A percentile compares a stretch with the other conserved stretches of the same genome.
Evolutionary conservation across 805 yeast species (phyloP).

Genomic region (Cyberlindnera lachancei): DNA sequence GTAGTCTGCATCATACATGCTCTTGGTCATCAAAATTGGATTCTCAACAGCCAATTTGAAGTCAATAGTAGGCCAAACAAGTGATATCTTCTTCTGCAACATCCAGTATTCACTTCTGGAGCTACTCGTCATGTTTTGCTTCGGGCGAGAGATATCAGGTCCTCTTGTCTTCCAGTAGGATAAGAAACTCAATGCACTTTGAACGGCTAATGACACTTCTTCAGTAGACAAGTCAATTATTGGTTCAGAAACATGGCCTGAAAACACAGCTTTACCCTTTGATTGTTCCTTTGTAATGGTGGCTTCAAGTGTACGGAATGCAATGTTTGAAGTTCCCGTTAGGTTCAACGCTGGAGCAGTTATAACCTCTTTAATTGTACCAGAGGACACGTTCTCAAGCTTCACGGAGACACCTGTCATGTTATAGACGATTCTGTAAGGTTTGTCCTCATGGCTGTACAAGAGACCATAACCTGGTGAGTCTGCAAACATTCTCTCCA

Average conservation of each 20-base stretch:
- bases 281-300: slow-evolving; percentile 15
- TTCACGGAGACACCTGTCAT: slow-evolving; percentile 30
- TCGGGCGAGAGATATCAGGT: neutral
- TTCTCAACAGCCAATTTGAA: slow-evolving; percentile 33
- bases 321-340: slow-evolving; percentile 32
- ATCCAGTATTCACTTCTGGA: slow-evolving; percentile 4
- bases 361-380: slow-evolving; percentile 14
- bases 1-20: slow-evolving; percentile 23
- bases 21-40: slow-evolving; percentile 28
- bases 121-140: neutral
- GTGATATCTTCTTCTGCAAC: slow-evolving; percentile 11
- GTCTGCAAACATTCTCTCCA: slow-evolving; percentile 23
- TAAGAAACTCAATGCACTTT: slow-evolving; percentile 17
- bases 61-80: slow-evolving; percentile 27
- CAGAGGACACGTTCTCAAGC: slow-evolving; percentile 19
- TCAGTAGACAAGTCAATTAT: slow-evolving; percentile 36
- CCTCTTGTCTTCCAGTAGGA: slow-evolving; percentile 4
- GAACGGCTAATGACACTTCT: slow-evolving; percentile 29
- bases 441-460: slow-evolving; percentile 34
- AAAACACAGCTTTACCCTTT: slow-evolving; percentile 28
- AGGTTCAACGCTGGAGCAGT: slow-evolving; percentile 21
- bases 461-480: slow-evolving; percentile 42
- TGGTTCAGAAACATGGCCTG: slow-evolving; percentile 36
- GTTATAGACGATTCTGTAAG: slow-evolving; percentile 31
- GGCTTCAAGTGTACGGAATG: slow-evolving; percentile 27